Percentiles rank a stretch among this genome's conserved stretches.
Conservation (phyloP, 768 basidiomycete genomes). For the Tricholoma flavovirens region DNA sequence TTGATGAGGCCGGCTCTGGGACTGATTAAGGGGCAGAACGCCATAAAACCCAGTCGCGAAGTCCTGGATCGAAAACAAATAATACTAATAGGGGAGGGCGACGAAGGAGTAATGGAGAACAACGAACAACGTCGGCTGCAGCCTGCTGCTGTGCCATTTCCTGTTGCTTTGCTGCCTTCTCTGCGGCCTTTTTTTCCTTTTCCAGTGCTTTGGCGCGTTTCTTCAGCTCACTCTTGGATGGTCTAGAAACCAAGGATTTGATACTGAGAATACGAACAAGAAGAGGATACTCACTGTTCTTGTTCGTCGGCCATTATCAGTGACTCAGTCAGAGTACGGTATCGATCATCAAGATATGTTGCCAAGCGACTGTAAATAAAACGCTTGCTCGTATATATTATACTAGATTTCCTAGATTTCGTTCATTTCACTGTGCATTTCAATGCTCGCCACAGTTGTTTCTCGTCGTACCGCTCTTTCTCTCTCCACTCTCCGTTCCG, state of each 20-base stretch:
- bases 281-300: conserved; percentile 8
- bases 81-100: neutral
- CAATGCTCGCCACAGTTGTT: conserved; percentile 45
- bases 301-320: conserved; percentile 8
- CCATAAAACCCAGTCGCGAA: conserved; percentile 80
- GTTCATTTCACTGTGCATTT: conserved; percentile 17
- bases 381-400: neutral
- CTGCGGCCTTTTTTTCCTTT: conserved; percentile 85
- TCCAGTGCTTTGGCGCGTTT: conserved; percentile 87
- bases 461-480: conserved; percentile 45
- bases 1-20: conserved; percentile 64
- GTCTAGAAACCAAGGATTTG: too few species aligned
- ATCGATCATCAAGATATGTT: too few species aligned
- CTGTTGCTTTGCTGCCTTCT: conserved; percentile 74
- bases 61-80: conserved; percentile 43
- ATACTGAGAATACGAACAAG: neutral
- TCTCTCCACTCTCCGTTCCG: conserved; percentile 33
- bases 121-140: conserved; percentile 56
- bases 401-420: neutral
- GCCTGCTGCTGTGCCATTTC: conserved; percentile 66
- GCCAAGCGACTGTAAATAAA: neutral
- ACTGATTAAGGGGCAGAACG: conserved; percentile 84
- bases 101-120: neutral
- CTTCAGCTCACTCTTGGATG: conserved; percentile 86
- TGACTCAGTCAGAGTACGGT: conserved; percentile 1